Evolutionary conservation across 352 stramenopile species (phyloP).

Genomic region (Blastocystis sp.): DNA sequence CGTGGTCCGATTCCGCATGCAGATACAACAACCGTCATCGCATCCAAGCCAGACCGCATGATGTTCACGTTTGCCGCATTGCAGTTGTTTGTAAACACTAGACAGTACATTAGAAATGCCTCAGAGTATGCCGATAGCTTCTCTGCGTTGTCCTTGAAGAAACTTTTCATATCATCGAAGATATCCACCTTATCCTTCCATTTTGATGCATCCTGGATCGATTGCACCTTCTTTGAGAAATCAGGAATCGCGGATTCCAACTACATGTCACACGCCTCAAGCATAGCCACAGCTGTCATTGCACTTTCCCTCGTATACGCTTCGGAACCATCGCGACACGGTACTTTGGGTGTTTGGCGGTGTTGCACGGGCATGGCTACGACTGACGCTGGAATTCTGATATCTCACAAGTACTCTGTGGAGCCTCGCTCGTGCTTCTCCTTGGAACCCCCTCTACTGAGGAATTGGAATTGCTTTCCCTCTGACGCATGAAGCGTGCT

Average conservation of each 20-base stretch:
- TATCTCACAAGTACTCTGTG: background rate
- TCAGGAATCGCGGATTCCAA: background rate
- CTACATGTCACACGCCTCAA: background rate
- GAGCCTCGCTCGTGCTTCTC: background rate
- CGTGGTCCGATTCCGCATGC: background rate
- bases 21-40: background rate
- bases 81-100: constrained; percentile 42
- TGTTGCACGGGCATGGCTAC: background rate
- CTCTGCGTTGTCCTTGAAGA: background rate
- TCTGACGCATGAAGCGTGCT: constrained; percentile 14
- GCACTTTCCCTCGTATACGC: constrained; percentile 50
- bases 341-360: background rate
- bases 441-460: background rate
- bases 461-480: background rate
- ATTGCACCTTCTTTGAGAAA: background rate
- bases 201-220: constrained; percentile 19
- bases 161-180: background rate
- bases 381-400: background rate
- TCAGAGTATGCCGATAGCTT: constrained; percentile 24
- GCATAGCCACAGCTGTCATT: constrained; percentile 11
- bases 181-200: constrained; percentile 59
- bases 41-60: constrained; percentile 32
- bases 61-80: constrained; percentile 64
- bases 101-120: constrained; percentile 22
- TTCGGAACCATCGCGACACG: background rate